Base-by-base conservation (phyloP, 2,329 filamentous ascomycete genomes). In the Coleophoma eucalyptorum region DNA sequence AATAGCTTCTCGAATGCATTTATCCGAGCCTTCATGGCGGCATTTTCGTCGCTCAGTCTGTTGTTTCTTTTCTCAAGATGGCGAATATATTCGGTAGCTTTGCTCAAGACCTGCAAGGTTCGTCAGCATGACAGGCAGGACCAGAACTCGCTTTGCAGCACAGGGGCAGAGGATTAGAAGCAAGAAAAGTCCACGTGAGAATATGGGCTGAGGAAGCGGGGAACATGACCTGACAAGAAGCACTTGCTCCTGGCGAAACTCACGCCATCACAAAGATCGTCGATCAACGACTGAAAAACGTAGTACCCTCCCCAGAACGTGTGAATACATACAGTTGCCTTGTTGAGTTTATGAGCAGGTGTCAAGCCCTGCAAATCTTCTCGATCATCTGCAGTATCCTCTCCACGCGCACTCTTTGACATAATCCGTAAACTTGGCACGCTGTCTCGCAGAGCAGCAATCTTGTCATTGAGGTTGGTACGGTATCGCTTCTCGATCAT, bases 401-500 rank as follows among this genome's bases (percentile, higher is more conserved):
- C 85, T 37, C 83, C 86, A 51, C 75, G 74, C 44, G 80, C 80
- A 60, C 80, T 86, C 72, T 89, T 90, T 35, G 84, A 84, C 81
- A 92, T 90, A 60, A 91, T 89, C 45, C 92, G 84, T 51, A 97
- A 74, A 67, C 89, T 95, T 2, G 93, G 93, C 13, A 97, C 91
- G 64, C 90, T 96, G 67, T 97, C 91, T 60, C 92, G 81, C 55
- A 97, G 74, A 52, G 92, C 91, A 43, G 91, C 88, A 62, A 97
- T 97, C 74, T 97, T 97, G 66, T 97, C 93, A 65, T 97, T 97
- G 51, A 97, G 78, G 64, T 97, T 97, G 49, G 90, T 96, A 62
- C 93, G 86, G 69, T 97, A 97, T 58, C 93, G 79, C 77, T 97
- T 97, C 72, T 97, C 93, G 56, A 97, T 97, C 79, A 97, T 94